Base-by-base conservation (phyloP, 768 basidiomycete species). In the Leucosporidium creatinivorum region DNA sequence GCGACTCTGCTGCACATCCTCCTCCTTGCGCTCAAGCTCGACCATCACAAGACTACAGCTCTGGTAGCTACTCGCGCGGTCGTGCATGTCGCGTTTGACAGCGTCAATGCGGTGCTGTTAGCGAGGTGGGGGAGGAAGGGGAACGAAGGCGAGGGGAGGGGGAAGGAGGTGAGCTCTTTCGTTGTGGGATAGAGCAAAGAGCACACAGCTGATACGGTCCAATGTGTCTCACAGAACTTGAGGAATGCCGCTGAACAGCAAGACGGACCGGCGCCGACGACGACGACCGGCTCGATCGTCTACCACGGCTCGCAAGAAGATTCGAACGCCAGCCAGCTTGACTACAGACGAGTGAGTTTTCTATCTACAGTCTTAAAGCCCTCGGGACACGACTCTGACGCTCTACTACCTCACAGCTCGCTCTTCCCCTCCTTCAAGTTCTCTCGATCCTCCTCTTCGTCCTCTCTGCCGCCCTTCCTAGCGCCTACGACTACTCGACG, bases 1-100 rank as follows among this genome's bases (percentile, higher is more conserved):
- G 65, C 65, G 4, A 58, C 59, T 7, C 25, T n/a, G 5, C 55
- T 70, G 4, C 60, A 66, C 49, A 51, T 70, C 62, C 28, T 21
- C 6, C 33, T 70, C 1, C 47, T 70, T 18, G 25, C 58, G 31
- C 25, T 63, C 49, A 7, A 28, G 1, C 52, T 47, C 1, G 1
- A 57, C 1, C 8, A 31, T 21, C 8, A 25, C 12, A 59, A 19
- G 0, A 30, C 49, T 4, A 23, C 47, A 4, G 59, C 18, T 0
- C 1, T 70, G 25, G 19, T 59, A 8, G 30, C n/a, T 13, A 36
- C 54, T 18, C 65, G 65, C 7, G 65, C 54, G 10, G 59, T 54
- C 36, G 13, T 66, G 0, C 65, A 66, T 51, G 10, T 67, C 59
- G 36, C 36, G 28, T 66, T 69, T 54, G 54, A 56, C 23, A 2